These are phyloP conservation scores for Saccharomyces paradoxus DNA, from an alignment of 805 yeast genomes.

Conservation along the genomic window DNA sequence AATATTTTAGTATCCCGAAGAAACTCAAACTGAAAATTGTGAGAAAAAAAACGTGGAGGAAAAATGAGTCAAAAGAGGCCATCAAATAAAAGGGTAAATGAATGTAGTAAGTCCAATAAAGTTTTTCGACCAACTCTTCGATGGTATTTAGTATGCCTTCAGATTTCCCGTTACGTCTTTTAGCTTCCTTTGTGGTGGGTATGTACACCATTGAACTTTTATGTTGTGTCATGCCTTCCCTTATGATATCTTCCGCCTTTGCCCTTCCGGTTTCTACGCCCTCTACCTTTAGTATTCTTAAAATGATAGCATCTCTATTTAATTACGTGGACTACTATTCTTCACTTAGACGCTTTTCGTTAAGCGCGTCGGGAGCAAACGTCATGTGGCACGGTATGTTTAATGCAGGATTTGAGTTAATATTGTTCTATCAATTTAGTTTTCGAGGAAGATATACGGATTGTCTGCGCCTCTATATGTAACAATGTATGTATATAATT, in stretches of 20 bases:
- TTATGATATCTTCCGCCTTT: background rate
- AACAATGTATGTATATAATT: background rate
- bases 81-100: slow-evolving; percentile 39
- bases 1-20: slow-evolving; percentile 32
- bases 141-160: slow-evolving; percentile 17
- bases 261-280: background rate
- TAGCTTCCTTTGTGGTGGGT: slow-evolving; percentile 7
- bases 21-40: slow-evolving; percentile 32
- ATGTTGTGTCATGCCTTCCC: background rate
- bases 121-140: slow-evolving; percentile 24
- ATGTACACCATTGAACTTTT: background rate
- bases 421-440: background rate
- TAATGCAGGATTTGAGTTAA: background rate
- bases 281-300: background rate
- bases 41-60: slow-evolving; percentile 34
- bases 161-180: slow-evolving; percentile 6
- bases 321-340: background rate
- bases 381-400: background rate
- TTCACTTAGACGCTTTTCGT: background rate
- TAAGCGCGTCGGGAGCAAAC: background rate
- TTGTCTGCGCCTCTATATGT: background rate
- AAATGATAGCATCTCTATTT: background rate
- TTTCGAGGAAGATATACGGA: background rate
- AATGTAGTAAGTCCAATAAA: slow-evolving; percentile 39
- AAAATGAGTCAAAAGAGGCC: slow-evolving; percentile 36